These are phyloP conservation scores for Pseudopithomyces chartarum DNA, from an alignment of 2,329 filamentous ascomycete genomes.

Conservation along the genomic window DNA sequence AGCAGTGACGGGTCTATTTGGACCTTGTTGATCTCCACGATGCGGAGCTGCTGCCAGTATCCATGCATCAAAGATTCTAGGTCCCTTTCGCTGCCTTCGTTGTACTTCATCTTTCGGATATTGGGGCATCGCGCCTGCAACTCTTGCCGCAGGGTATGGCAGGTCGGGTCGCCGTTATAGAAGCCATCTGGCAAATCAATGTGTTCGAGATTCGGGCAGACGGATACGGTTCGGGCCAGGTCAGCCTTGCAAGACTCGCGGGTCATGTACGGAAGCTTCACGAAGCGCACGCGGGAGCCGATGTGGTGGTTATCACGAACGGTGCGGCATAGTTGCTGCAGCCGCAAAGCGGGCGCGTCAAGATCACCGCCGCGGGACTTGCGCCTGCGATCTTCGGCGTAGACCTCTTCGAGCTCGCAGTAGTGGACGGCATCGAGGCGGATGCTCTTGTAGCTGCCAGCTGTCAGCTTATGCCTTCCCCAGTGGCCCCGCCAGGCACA, in stretches of 20 bases:
- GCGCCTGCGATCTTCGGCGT: conserved; percentile 71
- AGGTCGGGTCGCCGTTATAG: conserved; percentile 78
- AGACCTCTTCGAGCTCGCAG: conserved; percentile 81
- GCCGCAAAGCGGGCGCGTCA: conserved; percentile 74
- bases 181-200: conserved; percentile 90
- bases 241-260: conserved; percentile 84
- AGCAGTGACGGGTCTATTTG: conserved; percentile 73
- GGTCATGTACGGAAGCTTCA: conserved; percentile 95
- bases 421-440: conserved; percentile 95
- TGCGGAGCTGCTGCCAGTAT: conserved; percentile 73
- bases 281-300: conserved; percentile 72
- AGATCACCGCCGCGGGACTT: conserved; percentile 71
- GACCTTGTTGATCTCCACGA: conserved; percentile 71
- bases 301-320: conserved; percentile 77
- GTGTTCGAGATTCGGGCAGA: conserved; percentile 82
- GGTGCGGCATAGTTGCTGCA: conserved; percentile 80
- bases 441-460: conserved; percentile 77
- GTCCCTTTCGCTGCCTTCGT: conserved; percentile 75
- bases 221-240: conserved; percentile 82
- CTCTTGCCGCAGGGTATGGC: conserved; percentile 78
- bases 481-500: background rate
- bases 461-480: conserved; percentile 12
- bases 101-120: conserved; percentile 88
- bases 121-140: conserved; percentile 82
- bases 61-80: conserved; percentile 71